A percentile compares a stretch with the other conserved stretches of the same genome.
These are phyloP conservation scores for Pythium dissotocum DNA, from an alignment of 352 stramenopile species.

Conservation along the genomic window DNA sequence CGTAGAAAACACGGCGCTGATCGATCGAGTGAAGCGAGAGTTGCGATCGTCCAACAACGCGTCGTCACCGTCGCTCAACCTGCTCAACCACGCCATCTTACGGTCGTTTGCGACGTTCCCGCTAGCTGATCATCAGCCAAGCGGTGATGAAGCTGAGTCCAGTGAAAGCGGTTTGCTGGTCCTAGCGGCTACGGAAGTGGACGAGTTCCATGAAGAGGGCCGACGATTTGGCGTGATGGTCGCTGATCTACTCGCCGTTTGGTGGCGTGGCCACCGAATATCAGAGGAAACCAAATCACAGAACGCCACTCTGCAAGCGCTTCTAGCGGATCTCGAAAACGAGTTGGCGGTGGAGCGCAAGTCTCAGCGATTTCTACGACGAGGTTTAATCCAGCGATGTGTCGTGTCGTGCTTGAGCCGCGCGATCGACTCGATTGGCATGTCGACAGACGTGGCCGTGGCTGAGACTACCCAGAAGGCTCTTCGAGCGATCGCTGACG, in stretches of 20 bases:
- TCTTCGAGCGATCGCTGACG: neutral
- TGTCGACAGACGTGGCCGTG: neutral
- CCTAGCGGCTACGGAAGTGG: neutral
- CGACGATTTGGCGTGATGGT: neutral
- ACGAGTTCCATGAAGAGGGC: neutral
- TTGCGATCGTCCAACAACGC: neutral
- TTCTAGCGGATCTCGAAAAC: neutral
- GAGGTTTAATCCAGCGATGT: neutral
- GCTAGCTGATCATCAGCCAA: neutral
- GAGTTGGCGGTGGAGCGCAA: neutral
- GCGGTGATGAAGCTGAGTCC: neutral
- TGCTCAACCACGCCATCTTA: slow-evolving; percentile 5
- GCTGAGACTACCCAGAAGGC: neutral
- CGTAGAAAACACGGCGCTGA: neutral
- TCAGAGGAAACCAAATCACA: neutral
- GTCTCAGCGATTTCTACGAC: neutral
- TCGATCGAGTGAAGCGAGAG: slow-evolving; percentile 1
- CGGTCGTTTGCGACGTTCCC: neutral
- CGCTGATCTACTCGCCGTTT: neutral
- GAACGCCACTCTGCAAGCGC: neutral
- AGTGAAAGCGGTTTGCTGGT: neutral
- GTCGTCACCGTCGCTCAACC: neutral
- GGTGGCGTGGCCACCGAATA: neutral
- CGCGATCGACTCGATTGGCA: no score
- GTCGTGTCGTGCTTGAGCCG: neutral